A percentile compares a stretch with the other conserved stretches of the same genome.
phyloP scores from a whole-genome alignment of 1,284 basidiomycete genomes.

The Sporisorium graminicola region DNA sequence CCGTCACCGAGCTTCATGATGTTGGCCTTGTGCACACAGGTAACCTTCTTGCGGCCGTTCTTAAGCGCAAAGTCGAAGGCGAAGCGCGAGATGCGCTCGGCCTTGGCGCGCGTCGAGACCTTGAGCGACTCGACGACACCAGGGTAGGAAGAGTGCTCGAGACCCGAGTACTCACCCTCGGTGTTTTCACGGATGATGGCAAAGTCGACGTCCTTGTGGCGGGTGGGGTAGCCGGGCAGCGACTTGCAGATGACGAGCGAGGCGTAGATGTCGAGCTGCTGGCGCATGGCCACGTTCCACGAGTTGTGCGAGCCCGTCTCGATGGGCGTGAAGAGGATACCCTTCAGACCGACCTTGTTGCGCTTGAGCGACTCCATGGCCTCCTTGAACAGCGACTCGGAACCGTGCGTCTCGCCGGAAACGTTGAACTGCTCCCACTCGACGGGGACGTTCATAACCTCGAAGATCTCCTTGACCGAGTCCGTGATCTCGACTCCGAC shows the following conservation, averaged over 20 bases:
- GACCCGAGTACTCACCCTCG: conserved; percentile 98
- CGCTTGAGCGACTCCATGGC: conserved; percentile 91
- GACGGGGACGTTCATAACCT: conserved; percentile 96
- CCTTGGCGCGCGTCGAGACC: conserved; percentile 94
- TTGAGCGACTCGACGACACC: conserved; percentile 99
- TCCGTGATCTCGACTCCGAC: conserved; percentile 97
- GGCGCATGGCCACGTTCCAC: conserved; percentile 99
- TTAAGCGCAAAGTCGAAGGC: conserved; percentile 99
- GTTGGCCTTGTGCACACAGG: conserved; percentile 99
- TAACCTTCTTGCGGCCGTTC: conserved; percentile 99
- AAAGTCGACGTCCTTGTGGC: conserved; percentile 97
- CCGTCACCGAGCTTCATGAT: conserved; percentile 99
- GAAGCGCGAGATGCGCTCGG: conserved; percentile 95
- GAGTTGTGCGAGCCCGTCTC: conserved; percentile 96
- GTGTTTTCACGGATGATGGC: conserved; percentile 99
- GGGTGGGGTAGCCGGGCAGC: conserved; percentile 94
- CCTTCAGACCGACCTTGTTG: conserved; percentile 98
- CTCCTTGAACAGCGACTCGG: conserved; percentile 95
- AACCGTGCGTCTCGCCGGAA: conserved; percentile 92
- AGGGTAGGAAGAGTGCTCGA: conserved; percentile 94
- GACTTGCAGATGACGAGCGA: conserved; percentile 98
- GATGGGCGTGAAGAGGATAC: conserved; percentile 98
- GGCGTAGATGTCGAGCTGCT: conserved; percentile 98
- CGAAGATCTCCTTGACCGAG: conserved; percentile 99
- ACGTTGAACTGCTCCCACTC: conserved; percentile 99